These are phyloP conservation scores for Caryopteris hybrid DNA, from an alignment of 305 asterid genomes.

Conservation along the genomic window DNA sequence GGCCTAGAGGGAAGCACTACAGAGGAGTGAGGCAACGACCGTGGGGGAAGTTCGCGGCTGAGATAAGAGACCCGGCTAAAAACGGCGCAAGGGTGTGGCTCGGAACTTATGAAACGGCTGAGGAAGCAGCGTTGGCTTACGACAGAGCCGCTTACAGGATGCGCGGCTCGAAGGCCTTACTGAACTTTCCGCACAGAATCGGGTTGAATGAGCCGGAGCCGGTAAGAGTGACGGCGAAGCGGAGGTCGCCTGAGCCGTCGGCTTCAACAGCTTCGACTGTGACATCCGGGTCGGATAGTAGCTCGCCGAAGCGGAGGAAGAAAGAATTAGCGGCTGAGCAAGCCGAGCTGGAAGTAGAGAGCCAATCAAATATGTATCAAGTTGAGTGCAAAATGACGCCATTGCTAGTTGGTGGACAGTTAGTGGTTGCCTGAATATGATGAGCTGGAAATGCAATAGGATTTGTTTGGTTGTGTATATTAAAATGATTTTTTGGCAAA, in stretches of 20 bases:
- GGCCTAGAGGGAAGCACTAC: constrained; percentile 57
- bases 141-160: constrained; percentile 82
- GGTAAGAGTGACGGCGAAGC: constrained; percentile 57
- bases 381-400: constrained; percentile 42
- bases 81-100: constrained; percentile 95
- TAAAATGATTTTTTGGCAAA: constrained; percentile 16
- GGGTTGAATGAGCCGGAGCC: constrained; percentile 82
- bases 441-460: constrained; percentile 12
- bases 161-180: constrained; percentile 78
- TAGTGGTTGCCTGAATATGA: constrained; percentile 33
- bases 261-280: constrained; percentile 22
- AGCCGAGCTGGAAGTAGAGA: constrained; percentile 59
- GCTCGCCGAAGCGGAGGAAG: constrained; percentile 60
- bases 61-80: constrained; percentile 85
- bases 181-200: constrained; percentile 65
- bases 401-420: constrained; percentile 38
- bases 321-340: constrained; percentile 30
- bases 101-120: constrained; percentile 86
- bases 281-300: constrained; percentile 38
- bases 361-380: constrained; percentile 34
- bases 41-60: constrained; percentile 95
- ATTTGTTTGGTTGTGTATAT: constrained; percentile 30
- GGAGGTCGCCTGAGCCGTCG: constrained; percentile 55
- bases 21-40: constrained; percentile 85
- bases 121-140: constrained; percentile 86